phyloP scores from a whole-genome alignment of 139 green algal genomes.

The Parachlorella kessleri region DNA sequence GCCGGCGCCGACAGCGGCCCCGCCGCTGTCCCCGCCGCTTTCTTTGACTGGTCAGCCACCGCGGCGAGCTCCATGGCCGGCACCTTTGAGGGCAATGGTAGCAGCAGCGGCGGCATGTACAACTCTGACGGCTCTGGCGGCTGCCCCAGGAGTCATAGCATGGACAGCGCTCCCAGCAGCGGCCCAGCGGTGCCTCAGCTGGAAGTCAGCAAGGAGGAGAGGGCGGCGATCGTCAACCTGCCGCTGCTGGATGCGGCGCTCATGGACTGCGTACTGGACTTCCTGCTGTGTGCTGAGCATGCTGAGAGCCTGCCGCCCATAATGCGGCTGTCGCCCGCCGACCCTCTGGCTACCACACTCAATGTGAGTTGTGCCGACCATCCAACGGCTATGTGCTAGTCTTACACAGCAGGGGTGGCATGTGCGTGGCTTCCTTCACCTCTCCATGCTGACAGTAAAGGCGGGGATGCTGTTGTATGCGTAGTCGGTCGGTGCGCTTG shows the following conservation, averaged over 20 bases:
- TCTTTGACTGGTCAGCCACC: not conserved
- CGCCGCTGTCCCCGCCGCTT: not conserved
- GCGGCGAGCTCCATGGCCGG: too few species aligned
- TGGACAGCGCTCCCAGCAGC: not conserved
- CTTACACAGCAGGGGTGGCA: constrained; percentile 6
- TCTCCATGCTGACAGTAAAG: too few species aligned
- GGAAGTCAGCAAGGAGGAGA: constrained; percentile 49
- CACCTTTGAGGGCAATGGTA: not conserved
- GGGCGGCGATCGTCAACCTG: constrained; percentile 61
- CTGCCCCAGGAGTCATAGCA: too few species aligned
- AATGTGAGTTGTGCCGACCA: too few species aligned
- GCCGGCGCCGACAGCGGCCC: not conserved
- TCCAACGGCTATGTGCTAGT: not conserved
- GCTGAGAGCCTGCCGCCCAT: constrained; percentile 56
- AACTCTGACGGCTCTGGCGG: not conserved
- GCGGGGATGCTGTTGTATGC: too few species aligned
- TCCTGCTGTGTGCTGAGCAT: constrained; percentile 48
- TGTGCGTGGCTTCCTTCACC: too few species aligned
- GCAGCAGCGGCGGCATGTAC: not conserved
- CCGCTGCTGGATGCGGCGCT: constrained; percentile 46
- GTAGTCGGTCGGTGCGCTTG: too few species aligned
- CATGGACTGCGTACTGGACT: constrained; percentile 60
- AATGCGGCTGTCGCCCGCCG: constrained; percentile 25
- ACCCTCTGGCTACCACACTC: not conserved
- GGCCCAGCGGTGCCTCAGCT: constrained; percentile 26